Evolutionary conservation across 2,329 filamentous ascomycete genomes (phyloP), one percentile per base, ranked within the genome.

Genomic region (Colletotrichum orbiculare): DNA sequence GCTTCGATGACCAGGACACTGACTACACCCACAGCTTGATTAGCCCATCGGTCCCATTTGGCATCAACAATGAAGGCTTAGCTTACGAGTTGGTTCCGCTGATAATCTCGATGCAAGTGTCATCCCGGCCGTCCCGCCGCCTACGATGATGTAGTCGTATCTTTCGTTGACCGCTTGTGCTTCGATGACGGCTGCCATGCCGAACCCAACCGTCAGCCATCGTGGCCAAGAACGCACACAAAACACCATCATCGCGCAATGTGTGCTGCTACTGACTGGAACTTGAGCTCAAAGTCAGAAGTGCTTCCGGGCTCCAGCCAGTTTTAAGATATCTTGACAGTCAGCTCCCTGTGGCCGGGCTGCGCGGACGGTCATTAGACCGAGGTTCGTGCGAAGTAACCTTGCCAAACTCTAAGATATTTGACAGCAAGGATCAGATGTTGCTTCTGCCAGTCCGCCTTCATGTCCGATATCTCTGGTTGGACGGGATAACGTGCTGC

Each of bases 91-190:
- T 11, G 13, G 2, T 35, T 52, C 38, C 7, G 12, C 48, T 15
- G 59, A 49, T 6, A 77, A 66, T 38, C 75, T 74, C 39, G 75
- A 73, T 12, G 75, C 75, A 9, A 77, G 70, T 3, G 75, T 75
- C 48, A 76, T 67, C 4, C 75, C 75, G 8, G 72, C 69, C 1
- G 74, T 77, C 25, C 75, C 75, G 17, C 70, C 75, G 13, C 75
- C 75, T n/a, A 72, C 70, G 25, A 76, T 67, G 15, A 75, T 63
- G 58, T 75, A 75, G 68, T 75, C 73, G 62, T 72, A 73, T 8
- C 15, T 15, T 15, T 5, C 13, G 33, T 39, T 41, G n/a, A 38
- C 33, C 3, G 48, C 11, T 10, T 34, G 33, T 5, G 46, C n/a
- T 5, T 17, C 8, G n/a, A 52, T 6, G 9, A 42, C 17, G n/a